Percentiles rank a stretch among this genome's conserved stretches.
phyloP scores from a whole-genome alignment of 176 grass and related monocot genomes.

The Oryza punctata region DNA sequence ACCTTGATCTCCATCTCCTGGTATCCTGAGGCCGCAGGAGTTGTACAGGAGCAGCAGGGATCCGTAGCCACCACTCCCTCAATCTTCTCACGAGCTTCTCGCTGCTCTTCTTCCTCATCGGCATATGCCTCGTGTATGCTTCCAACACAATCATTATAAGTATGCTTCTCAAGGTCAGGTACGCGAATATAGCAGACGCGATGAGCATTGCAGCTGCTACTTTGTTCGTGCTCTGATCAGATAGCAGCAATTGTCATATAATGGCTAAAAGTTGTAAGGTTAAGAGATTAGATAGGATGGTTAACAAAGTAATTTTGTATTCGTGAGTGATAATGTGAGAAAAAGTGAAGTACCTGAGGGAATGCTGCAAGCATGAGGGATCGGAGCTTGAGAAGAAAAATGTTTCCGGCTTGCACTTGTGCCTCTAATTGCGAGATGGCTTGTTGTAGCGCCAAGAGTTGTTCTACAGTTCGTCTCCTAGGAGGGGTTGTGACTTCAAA shows the following conservation, averaged over 20 bases:
- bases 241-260: neutral
- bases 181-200: constrained; percentile 38
- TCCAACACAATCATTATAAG: constrained; percentile 61
- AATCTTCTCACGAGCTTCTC: constrained; percentile 83
- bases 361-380: constrained; percentile 80
- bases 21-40: constrained; percentile 48
- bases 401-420: constrained; percentile 72
- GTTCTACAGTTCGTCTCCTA: constrained; percentile 62
- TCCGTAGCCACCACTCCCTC: constrained; percentile 84
- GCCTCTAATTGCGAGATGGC: constrained; percentile 74
- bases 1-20: constrained; percentile 49
- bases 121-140: constrained; percentile 90
- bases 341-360: constrained; percentile 55
- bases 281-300: no score
- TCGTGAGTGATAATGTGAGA: neutral
- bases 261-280: neutral
- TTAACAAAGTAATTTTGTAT: no score
- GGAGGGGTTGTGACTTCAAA: constrained; percentile 67
- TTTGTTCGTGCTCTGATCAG: constrained; percentile 67
- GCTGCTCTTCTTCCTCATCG: constrained; percentile 75
- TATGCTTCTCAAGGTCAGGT: constrained; percentile 60
- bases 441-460: constrained; percentile 78
- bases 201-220: constrained; percentile 50
- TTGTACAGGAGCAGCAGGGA: constrained; percentile 80
- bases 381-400: constrained; percentile 89